A percentile compares a stretch with the other conserved stretches of the same genome.
phyloP scores from a whole-genome alignment of 179 eudicot genomes.

The Beta lomatogona region DNA sequence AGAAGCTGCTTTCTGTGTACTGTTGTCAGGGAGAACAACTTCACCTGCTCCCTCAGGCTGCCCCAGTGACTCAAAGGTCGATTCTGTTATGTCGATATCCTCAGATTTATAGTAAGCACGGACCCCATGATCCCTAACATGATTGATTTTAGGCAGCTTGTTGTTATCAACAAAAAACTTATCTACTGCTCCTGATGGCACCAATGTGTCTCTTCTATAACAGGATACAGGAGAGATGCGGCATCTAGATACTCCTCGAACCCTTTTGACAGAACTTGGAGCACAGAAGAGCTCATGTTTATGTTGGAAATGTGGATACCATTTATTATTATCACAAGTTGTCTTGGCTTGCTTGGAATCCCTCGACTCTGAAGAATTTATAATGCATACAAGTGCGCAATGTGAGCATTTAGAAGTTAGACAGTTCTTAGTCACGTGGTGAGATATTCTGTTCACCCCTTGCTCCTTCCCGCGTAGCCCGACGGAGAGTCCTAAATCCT shows the following conservation, averaged over 20 bases:
- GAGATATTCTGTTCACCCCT: conserved; percentile 29
- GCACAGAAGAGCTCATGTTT: conserved; percentile 29
- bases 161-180: conserved; percentile 37
- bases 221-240: conserved; percentile 38
- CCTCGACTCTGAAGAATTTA: conserved; percentile 35
- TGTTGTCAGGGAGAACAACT: conserved; percentile 43
- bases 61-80: conserved; percentile 50
- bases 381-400: conserved; percentile 39
- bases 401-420: conserved; percentile 40
- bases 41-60: conserved; percentile 56
- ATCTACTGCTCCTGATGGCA: conserved; percentile 42
- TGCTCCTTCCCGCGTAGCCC: conserved; percentile 37
- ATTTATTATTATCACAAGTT: conserved; percentile 18
- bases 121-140: conserved; percentile 37
- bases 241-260: conserved; percentile 33
- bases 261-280: conserved; percentile 33
- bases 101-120: conserved; percentile 76
- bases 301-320: conserved; percentile 31
- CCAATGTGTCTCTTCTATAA: conserved; percentile 35
- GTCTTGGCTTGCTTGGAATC: conserved; percentile 28
- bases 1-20: conserved; percentile 41
- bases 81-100: conserved; percentile 65
- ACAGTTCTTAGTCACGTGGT: conserved; percentile 35
- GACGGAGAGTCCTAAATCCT: conserved; percentile 37
- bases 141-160: conserved; percentile 33